phyloP scores from a whole-genome alignment of 805 yeast genomes.

The Saturnispora sekii region DNA sequence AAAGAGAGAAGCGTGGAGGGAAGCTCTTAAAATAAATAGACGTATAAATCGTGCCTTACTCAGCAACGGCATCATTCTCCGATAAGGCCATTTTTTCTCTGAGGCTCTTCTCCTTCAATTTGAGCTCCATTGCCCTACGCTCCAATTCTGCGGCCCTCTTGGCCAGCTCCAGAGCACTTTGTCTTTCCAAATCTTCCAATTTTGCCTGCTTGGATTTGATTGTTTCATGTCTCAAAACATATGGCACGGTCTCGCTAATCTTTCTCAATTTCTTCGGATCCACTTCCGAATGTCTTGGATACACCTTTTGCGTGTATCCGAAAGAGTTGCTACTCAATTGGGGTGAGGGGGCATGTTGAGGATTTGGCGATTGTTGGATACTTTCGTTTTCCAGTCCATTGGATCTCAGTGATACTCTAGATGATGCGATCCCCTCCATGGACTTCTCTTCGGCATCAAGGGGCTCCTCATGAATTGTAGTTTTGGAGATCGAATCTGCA shows the following conservation, averaged over 20 bases:
- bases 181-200: conserved; percentile 69
- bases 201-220: conserved; percentile 67
- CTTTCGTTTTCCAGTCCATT: no score
- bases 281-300: conserved; percentile 16
- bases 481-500: not conserved
- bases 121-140: conserved; percentile 62
- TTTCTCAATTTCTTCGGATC: conserved; percentile 61
- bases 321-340: conserved; percentile 5
- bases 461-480: not conserved
- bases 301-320: not conserved
- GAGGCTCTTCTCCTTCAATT: conserved; percentile 51
- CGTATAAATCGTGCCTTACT: not conserved
- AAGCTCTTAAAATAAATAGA: no score
- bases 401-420: no score
- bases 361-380: no score
- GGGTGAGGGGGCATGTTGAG: conserved; percentile 15
- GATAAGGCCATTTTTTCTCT: conserved; percentile 23
- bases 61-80: not conserved
- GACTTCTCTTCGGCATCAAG: no score
- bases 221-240: conserved; percentile 67
- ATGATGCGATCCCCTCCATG: no score
- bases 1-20: not conserved
- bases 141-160: conserved; percentile 69
- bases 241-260: conserved; percentile 79
- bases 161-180: conserved; percentile 65